phyloP scores from a whole-genome alignment of 164 flowering plant species.

The Taxillus chinensis region DNA sequence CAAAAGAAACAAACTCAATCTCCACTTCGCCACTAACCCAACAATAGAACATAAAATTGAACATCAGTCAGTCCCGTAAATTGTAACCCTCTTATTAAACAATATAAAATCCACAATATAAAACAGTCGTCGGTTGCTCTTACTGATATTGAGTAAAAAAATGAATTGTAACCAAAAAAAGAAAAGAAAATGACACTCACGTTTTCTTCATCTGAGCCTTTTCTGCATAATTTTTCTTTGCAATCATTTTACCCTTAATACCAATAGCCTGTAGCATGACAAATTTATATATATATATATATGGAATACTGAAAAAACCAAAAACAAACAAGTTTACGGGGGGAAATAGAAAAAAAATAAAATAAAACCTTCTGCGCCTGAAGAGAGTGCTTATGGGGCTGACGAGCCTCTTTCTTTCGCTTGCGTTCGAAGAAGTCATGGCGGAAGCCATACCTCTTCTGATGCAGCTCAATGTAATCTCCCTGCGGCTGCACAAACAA shows the following conservation, averaged over 20 bases:
- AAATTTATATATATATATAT: not conserved
- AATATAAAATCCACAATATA: no score
- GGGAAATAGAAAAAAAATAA: not conserved
- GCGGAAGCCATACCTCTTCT: constrained; percentile 84
- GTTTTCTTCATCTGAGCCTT: constrained; percentile 95
- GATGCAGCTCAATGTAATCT: constrained; percentile 84
- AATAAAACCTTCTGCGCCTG: constrained; percentile 59
- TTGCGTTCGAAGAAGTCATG: constrained; percentile 85
- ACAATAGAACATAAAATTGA: no score
- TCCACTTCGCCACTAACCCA: no score
- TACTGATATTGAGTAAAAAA: no score
- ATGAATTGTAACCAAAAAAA: no score
- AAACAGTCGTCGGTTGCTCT: no score
- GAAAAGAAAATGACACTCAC: constrained; percentile 28
- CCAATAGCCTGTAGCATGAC: constrained; percentile 56
- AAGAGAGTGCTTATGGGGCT: constrained; percentile 67
- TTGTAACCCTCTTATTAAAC: no score
- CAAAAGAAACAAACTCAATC: no score
- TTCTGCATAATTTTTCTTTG: constrained; percentile 78
- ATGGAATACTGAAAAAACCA: not conserved
- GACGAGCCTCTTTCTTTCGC: constrained; percentile 96
- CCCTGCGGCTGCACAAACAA: constrained; percentile 73
- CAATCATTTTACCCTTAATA: constrained; percentile 87
- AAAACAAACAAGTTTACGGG: not conserved
- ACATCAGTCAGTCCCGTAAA: no score